These are phyloP conservation scores for Reutealis trisperma DNA, from an alignment of 345 rosid species.

Conservation along the genomic window DNA sequence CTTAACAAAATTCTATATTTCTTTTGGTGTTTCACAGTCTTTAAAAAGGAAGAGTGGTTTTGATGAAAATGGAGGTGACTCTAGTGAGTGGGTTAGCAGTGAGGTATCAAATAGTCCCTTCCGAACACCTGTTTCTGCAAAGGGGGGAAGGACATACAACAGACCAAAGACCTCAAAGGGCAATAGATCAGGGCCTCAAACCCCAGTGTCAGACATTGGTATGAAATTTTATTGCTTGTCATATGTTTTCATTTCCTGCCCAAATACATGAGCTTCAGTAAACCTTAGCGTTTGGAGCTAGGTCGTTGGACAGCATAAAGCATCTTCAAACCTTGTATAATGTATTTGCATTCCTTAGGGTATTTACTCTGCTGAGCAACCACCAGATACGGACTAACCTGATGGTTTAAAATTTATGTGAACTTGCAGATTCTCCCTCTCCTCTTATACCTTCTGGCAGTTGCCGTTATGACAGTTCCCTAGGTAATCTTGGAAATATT, in stretches of 20 bases:
- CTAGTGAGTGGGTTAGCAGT: conserved; percentile 45
- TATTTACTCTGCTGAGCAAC: conserved; percentile 1
- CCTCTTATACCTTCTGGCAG: conserved; percentile 77
- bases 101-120: conserved; percentile 53
- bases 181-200: conserved; percentile 61
- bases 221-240: conserved; percentile 23
- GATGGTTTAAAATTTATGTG: conserved; percentile 18
- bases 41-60: conserved; percentile 57
- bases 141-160: conserved; percentile 61
- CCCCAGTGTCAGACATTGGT: conserved; percentile 73
- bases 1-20: conserved; percentile 17
- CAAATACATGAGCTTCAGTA: not conserved
- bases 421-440: conserved; percentile 70
- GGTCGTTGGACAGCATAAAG: not conserved
- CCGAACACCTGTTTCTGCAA: conserved; percentile 72
- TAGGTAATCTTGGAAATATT: conserved; percentile 51
- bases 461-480: conserved; percentile 96
- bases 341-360: not conserved
- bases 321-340: not conserved
- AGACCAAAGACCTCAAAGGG: conserved; percentile 62
- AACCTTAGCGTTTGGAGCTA: not conserved
- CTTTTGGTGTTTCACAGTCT: conserved; percentile 41
- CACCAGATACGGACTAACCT: conserved; percentile 15
- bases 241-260: not conserved
- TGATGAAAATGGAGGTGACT: conserved; percentile 42